Conservation (phyloP, 1,284 basidiomycete genomes). For the Cutaneotrichosporon cavernicola region DNA sequence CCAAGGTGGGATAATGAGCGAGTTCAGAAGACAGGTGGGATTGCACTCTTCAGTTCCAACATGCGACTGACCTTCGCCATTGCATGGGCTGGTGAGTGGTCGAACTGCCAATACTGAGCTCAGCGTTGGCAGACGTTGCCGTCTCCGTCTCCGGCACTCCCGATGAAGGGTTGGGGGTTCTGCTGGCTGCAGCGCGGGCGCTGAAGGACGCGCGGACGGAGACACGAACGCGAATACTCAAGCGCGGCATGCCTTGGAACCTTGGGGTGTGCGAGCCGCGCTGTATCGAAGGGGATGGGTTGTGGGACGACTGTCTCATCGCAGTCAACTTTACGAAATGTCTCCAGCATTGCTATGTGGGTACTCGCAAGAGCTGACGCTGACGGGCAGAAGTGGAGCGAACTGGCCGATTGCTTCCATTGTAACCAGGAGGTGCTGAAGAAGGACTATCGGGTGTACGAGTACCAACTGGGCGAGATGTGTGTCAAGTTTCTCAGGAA, state of each 20-base stretch:
- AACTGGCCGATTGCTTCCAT: not conserved
- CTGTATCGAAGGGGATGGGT: not conserved
- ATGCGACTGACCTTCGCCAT: not conserved
- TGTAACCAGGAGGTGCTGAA: not conserved
- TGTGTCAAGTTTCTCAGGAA: not conserved
- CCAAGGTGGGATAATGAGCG: not conserved
- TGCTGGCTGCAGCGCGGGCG: not conserved
- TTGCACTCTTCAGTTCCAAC: not conserved
- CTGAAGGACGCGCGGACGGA: not conserved
- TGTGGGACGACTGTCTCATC: slow-evolving; percentile 4
- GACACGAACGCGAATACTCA: not conserved
- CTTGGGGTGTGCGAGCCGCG: not conserved
- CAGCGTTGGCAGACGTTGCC: not conserved
- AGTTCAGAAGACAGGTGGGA: not conserved
- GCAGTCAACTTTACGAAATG: not conserved
- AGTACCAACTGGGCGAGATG: not conserved
- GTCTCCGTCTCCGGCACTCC: not conserved
- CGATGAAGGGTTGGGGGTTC: not conserved
- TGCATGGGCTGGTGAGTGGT: not conserved
- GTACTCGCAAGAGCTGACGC: not conserved
- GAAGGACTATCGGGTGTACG: not conserved
- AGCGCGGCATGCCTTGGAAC: not conserved
- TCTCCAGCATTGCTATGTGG: not conserved
- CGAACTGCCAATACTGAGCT: not conserved
- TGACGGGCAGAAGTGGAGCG: not conserved